These are phyloP conservation scores for Chionographis japonica DNA, from an alignment of 106 monocot genomes.

Conservation along the genomic window DNA sequence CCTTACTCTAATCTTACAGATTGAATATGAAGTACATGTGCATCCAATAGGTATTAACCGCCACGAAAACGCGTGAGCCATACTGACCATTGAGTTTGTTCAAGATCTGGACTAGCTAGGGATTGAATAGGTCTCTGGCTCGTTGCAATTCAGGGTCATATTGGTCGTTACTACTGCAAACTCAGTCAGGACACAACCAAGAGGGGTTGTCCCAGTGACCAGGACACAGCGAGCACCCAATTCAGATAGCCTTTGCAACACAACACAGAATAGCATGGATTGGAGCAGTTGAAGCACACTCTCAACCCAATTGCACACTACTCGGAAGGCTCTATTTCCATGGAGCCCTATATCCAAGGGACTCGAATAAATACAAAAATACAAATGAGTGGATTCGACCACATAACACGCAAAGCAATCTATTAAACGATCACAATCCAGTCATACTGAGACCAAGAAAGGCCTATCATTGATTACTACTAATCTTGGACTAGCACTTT, in stretches of 20 bases:
- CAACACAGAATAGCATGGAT: not conserved
- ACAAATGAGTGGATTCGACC: no score
- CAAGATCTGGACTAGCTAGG: slow-evolving; percentile 25
- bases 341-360: no score
- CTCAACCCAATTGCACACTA: no score
- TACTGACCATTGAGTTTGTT: slow-evolving; percentile 25
- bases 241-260: slow-evolving; percentile 35
- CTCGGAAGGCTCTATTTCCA: no score
- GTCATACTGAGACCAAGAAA: no score
- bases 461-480: no score
- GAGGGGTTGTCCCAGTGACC: slow-evolving; percentile 51
- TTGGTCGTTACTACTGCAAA: slow-evolving; percentile 40
- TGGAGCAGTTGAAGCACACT: no score
- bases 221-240: slow-evolving; percentile 51
- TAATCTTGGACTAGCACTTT: no score
- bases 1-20: slow-evolving; percentile 10
- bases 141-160: slow-evolving; percentile 47
- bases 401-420: no score
- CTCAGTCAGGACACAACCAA: slow-evolving; percentile 49
- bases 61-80: slow-evolving; percentile 26
- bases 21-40: slow-evolving; percentile 48
- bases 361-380: no score
- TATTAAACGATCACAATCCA: no score
- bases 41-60: slow-evolving; percentile 26
- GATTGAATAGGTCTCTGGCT: slow-evolving; percentile 37